Evolutionary conservation across 495 filamentous ascomycete species (phyloP), one percentile per base, ranked within the genome.

Genomic region (Trichoderma asperelloides): DNA sequence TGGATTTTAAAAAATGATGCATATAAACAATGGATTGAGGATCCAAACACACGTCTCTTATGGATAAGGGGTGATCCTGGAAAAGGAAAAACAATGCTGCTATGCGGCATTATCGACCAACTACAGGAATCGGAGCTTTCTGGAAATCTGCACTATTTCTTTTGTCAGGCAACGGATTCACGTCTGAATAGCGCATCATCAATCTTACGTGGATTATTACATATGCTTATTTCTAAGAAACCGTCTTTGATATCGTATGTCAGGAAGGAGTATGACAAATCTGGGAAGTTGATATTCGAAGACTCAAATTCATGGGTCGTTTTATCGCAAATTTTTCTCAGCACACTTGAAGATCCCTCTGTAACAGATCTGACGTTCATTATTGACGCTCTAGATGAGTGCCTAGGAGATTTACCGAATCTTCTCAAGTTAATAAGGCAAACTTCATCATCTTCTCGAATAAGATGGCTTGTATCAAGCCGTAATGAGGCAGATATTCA

Each of bases 81-180:
- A 21, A 83, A 74, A 63, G 79, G 80, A 12, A 83, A 83, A 71
- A 81, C 79, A n/a, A 83, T 83, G 81, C 75, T 83, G 2, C 49
- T 83, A 41, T 77, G 72, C 25, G 77, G 76, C 30, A 73, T 81
- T 57, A 77, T 81, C 51, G 68, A 78, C 39, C 65, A 79, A 21
- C 69, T 80, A 18, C 65, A 67, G n/a, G 2, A 12, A 13, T 13
- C 65, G 27, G 67, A 47, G 68, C 41, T 25, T 66, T 1, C 25
- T 2, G 15, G 28, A 12, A 27, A 37, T 37, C 2, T 82, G 11
- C 77, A 73, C 27, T 83, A 76, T 70, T 82, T 83, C 69, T 80
- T 83, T 66, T 82, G 77, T 65, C 75, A 81, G 66, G 75, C 70
- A 47, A 74, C 76, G 11, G 68, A 79, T 57, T 11, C 23, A 0